phyloP scores from a whole-genome alignment of 768 basidiomycete genomes.

The Agaricus subrufescens region DNA sequence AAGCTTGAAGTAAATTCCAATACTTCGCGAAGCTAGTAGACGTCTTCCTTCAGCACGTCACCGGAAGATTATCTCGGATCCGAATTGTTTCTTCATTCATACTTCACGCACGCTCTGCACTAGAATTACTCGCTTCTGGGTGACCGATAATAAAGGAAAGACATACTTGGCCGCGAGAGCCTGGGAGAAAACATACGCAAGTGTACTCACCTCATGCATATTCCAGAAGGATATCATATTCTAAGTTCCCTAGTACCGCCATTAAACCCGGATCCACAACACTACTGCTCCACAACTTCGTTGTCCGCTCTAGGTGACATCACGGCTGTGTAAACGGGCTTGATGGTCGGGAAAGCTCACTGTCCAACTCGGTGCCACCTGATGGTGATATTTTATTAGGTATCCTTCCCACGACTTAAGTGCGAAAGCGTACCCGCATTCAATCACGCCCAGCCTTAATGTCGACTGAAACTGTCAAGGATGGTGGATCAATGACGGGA shows the following conservation, averaged over 20 bases:
- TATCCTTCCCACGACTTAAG: constrained; percentile 7
- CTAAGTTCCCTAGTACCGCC: constrained; percentile 22
- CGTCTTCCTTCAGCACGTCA: too few relatives aligned
- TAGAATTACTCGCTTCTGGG: too few relatives aligned
- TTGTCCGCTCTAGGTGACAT: constrained; percentile 7
- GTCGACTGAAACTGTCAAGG: constrained; percentile 13
- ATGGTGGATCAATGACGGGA: constrained; percentile 9
- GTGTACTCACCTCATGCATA: too few relatives aligned
- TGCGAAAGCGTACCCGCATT: not conserved
- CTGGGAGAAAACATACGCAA: too few relatives aligned
- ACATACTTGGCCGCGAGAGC: too few relatives aligned
- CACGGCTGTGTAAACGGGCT: constrained; percentile 3
- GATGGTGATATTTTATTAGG: not conserved
- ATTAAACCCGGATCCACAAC: too few relatives aligned
- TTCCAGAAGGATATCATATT: constrained; percentile 8
- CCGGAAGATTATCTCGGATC: too few relatives aligned
- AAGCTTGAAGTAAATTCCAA: too few relatives aligned
- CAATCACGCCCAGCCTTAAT: constrained; percentile 11
- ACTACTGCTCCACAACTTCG: not conserved
- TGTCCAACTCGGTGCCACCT: not conserved
- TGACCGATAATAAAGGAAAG: too few relatives aligned
- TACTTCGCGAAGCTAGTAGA: too few relatives aligned
- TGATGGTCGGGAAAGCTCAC: not conserved
- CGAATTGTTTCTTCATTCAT: too few relatives aligned
- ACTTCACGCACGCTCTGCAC: too few relatives aligned